phyloP scores from a whole-genome alignment of 345 rosid species.

The Chamaenerion angustifolium region DNA sequence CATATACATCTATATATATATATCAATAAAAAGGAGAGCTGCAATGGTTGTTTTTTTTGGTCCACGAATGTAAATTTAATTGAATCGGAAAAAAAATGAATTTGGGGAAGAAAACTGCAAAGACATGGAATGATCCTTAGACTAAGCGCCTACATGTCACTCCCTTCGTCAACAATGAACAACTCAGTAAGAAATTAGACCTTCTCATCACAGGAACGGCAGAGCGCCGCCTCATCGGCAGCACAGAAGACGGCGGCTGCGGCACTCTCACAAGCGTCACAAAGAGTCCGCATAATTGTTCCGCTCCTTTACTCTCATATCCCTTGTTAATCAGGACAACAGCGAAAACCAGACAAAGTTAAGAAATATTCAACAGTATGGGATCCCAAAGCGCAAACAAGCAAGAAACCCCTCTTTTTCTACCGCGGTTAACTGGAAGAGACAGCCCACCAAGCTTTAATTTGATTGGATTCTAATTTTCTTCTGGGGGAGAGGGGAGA shows the following conservation, averaged over 20 bases:
- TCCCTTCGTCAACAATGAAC: conserved; percentile 16
- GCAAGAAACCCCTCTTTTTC: too few species aligned
- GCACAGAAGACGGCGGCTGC: conserved; percentile 84
- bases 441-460: too few species aligned
- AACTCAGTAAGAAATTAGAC: conserved; percentile 18
- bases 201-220: conserved; percentile 67
- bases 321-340: conserved; percentile 8
- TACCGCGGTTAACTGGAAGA: too few species aligned
- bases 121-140: conserved; percentile 71
- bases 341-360: conserved; percentile 1
- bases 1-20: too few species aligned
- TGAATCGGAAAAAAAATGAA: too few species aligned
- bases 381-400: too few species aligned
- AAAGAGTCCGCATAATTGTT: conserved; percentile 52
- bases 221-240: conserved; percentile 82
- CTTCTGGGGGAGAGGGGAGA: too few species aligned
- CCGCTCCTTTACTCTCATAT: conserved; percentile 23
- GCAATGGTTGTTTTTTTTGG: too few species aligned
- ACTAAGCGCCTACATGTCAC: conserved; percentile 59
- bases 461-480: too few species aligned
- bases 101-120: conserved; percentile 53
- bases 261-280: conserved; percentile 83
- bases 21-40: too few species aligned
- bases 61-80: too few species aligned
- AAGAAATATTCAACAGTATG: background rate